Evolutionary conservation across 176 grass and related monocot species (phyloP).

Genomic region (Rhynchospora breviuscula): DNA sequence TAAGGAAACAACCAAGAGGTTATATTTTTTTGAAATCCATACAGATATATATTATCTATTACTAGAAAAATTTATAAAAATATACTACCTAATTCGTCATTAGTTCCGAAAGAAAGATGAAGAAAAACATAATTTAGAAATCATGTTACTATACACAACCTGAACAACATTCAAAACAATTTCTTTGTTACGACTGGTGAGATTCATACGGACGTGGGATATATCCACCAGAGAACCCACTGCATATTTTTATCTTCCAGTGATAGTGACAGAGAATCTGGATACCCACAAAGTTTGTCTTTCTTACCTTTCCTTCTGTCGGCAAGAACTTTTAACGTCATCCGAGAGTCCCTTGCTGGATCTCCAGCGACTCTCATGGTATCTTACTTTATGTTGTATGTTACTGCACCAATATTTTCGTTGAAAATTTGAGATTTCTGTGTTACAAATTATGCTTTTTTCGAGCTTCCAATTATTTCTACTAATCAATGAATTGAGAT

Average conservation of each 20-base stretch:
- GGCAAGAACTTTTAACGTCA: slow-evolving; percentile 2
- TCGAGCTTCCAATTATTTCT: not conserved
- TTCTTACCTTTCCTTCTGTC: not conserved
- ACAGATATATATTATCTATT: not conserved
- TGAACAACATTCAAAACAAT: not conserved
- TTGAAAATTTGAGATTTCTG: not conserved
- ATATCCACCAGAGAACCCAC: not conserved
- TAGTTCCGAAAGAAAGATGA: not conserved
- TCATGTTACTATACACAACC: not conserved
- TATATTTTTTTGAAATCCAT: no score
- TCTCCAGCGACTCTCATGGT: not conserved
- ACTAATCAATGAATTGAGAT: not conserved
- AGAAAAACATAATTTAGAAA: not conserved
- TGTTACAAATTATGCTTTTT: not conserved
- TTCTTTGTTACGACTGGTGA: not conserved
- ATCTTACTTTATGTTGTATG: not conserved
- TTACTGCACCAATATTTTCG: not conserved
- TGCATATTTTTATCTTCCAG: not conserved
- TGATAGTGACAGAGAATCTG: not conserved
- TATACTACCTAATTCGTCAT: not conserved
- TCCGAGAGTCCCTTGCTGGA: not conserved
- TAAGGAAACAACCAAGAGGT: no score
- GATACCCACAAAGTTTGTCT: not conserved
- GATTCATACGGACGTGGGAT: not conserved
- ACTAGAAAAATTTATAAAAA: not conserved